Evolutionary conservation across 345 rosid species (phyloP), one percentile per base, ranked within the genome.

Genomic region (Salix udensis): DNA sequence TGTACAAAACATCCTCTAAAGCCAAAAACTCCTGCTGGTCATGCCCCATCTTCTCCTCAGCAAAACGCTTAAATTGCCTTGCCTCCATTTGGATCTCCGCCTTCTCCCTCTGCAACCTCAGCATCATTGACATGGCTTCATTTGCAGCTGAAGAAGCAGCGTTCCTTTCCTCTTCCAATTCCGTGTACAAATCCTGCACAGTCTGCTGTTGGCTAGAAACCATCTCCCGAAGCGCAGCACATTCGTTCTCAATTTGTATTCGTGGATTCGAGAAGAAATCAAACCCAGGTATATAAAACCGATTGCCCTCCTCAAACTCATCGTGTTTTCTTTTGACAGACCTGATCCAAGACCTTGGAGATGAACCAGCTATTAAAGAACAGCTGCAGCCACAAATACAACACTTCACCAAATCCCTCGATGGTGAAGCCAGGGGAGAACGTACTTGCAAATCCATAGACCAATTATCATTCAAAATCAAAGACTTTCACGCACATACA

Each of bases 101-200:
- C 85, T 96, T 96, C 83, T 96, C 98, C 80, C 92, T 92, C 86
- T 96, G 98, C 86, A 96, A 80, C 85, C 90, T 92, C 86, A 94
- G 55, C 75, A 96, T 96, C 99, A 96, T 96, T 10, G 97, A 94
- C 99, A 96, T 96, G 2, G 98, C 97, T 86, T 96, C 99, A 74
- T 82, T 94, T 3, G 98, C 98, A 72, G 99, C 99, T 2, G 97
- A 83, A 0, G 97, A 91, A 0, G 99, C 87, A 68, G 99, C 98
- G 83, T 92, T 96, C 68, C 97, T 87, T 86, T 96, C 99, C 78
- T 96, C 95, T 50, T 96, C 99, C 82, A 96, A 83, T 75, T 96
- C 99, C 0, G 75, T 65, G 53, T 83, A 84, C 79, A 94, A 72
- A 68, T 92, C 94, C 72, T 90, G 90, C 77, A 96, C 87, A 4